Conservation (phyloP, 306 rosid genomes). For the Medicago truncatula region DNA sequence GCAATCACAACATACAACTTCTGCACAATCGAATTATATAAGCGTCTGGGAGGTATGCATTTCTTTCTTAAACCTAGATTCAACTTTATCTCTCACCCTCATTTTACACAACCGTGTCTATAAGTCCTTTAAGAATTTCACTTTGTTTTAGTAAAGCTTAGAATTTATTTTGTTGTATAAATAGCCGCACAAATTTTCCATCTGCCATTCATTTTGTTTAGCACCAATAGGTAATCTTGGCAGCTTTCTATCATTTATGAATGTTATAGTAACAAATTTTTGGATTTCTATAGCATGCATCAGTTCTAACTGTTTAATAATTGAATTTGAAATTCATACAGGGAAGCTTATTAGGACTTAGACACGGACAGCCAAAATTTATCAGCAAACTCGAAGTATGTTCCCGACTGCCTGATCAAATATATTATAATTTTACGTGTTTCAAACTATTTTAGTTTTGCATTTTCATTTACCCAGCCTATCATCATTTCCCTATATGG, state of each 20-base stretch:
- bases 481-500: not conserved
- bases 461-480: conserved; percentile 22
- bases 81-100: conserved; percentile 10
- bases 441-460: conserved; percentile 10
- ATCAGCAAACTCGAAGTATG: conserved; percentile 93
- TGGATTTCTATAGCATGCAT: no score
- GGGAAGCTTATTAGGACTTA: conserved; percentile 96
- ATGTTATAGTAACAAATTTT: not conserved
- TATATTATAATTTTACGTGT: not conserved
- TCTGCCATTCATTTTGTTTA: conserved; percentile 9
- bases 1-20: conserved; percentile 55
- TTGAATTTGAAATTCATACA: conserved; percentile 51
- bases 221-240: not conserved
- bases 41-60: conserved; percentile 94
- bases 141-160: conserved; percentile 9
- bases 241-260: not conserved
- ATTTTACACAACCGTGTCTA: conserved; percentile 21
- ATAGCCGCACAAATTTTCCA: not conserved
- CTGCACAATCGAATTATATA: conserved; percentile 68
- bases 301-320: no score
- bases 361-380: conserved; percentile 94
- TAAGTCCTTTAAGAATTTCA: conserved; percentile 10
- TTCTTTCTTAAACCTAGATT: conserved; percentile 2
- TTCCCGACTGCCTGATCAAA: conserved; percentile 32
- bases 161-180: conserved; percentile 1